phyloP scores from a whole-genome alignment of 352 stramenopile species.

The Phytopythium helicoides region DNA sequence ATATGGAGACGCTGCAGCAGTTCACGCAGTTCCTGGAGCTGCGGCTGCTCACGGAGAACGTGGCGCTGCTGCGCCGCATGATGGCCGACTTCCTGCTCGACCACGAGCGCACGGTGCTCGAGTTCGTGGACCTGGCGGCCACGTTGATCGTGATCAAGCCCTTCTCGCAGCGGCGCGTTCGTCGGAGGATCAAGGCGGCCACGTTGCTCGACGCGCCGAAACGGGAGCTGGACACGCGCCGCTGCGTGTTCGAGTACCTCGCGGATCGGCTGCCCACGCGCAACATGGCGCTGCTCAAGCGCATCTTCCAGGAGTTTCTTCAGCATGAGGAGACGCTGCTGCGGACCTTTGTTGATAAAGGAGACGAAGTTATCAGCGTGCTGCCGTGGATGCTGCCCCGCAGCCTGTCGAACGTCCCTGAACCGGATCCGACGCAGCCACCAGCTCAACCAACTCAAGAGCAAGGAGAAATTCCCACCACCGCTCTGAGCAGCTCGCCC shows the following conservation, averaged over 20 bases:
- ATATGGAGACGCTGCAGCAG: constrained; percentile 42
- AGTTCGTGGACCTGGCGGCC: constrained; percentile 30
- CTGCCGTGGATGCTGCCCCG: too few relatives aligned
- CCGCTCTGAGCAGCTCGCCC: too few relatives aligned
- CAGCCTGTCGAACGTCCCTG: background rate
- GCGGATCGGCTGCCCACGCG: constrained; percentile 30
- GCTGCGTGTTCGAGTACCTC: constrained; percentile 42
- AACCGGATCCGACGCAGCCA: constrained; percentile 18
- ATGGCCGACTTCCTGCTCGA: constrained; percentile 50
- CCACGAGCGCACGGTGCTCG: constrained; percentile 38
- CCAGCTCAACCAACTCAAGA: constrained; percentile 18
- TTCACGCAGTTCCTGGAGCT: constrained; percentile 55
- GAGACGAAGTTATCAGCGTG: constrained; percentile 31
- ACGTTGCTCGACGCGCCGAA: constrained; percentile 33
- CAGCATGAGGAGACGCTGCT: constrained; percentile 18
- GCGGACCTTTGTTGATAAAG: constrained; percentile 21
- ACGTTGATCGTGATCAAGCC: constrained; percentile 46
- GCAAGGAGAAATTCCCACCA: too few relatives aligned
- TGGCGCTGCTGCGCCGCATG: constrained; percentile 52
- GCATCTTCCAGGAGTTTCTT: constrained; percentile 41
- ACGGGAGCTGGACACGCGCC: constrained; percentile 6
- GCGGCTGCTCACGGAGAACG: constrained; percentile 40
- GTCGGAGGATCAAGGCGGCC: constrained; percentile 8
- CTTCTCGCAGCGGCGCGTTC: constrained; percentile 10
- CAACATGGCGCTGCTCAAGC: constrained; percentile 34